Percentiles rank a stretch among this genome's conserved stretches.
Conservation (phyloP, 2,329 filamentous ascomycete species). For the Ceratocystis variospora region DNA sequence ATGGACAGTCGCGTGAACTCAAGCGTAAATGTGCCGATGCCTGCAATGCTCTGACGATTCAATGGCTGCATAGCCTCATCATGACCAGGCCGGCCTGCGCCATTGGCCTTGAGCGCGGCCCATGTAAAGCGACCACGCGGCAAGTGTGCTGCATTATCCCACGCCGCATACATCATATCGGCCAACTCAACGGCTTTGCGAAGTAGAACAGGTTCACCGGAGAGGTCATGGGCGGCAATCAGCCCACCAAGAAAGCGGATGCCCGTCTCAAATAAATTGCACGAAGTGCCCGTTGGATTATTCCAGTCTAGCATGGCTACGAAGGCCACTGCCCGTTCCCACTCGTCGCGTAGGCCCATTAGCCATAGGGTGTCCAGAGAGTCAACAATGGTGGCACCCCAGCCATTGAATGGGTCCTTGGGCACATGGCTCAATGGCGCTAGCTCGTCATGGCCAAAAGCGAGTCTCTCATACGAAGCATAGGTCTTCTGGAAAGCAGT, state of each 20-base stretch:
- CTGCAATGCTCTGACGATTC: conserved; percentile 26
- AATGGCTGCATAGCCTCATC: conserved; percentile 26
- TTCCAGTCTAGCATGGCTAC: conserved; percentile 49
- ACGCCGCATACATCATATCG: conserved; percentile 50
- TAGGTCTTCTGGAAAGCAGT: conserved; percentile 42
- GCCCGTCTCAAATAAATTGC: conserved; percentile 58
- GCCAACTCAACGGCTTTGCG: conserved; percentile 50
- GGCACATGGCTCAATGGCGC: conserved; percentile 39
- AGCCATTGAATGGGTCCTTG: conserved; percentile 49
- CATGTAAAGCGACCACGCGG: conserved; percentile 40
- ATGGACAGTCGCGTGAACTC: conserved; percentile 53
- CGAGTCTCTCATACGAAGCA: conserved; percentile 46
- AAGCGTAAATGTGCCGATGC: conserved; percentile 43
- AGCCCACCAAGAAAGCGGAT: conserved; percentile 59
- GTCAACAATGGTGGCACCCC: conserved; percentile 55
- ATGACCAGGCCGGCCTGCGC: neutral
- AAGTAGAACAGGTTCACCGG: conserved; percentile 41
- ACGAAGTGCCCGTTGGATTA: conserved; percentile 31
- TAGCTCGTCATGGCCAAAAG: conserved; percentile 52
- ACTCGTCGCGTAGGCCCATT: conserved; percentile 52
- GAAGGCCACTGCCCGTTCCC: conserved; percentile 46
- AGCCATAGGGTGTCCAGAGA: conserved; percentile 60
- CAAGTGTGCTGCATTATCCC: conserved; percentile 56
- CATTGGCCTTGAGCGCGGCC: conserved; percentile 25
- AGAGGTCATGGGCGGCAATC: conserved; percentile 55